Evolutionary conservation across 2,329 filamentous ascomycete species (phyloP), one percentile per base, ranked within the genome.

Genomic region (Alternaria solani): DNA sequence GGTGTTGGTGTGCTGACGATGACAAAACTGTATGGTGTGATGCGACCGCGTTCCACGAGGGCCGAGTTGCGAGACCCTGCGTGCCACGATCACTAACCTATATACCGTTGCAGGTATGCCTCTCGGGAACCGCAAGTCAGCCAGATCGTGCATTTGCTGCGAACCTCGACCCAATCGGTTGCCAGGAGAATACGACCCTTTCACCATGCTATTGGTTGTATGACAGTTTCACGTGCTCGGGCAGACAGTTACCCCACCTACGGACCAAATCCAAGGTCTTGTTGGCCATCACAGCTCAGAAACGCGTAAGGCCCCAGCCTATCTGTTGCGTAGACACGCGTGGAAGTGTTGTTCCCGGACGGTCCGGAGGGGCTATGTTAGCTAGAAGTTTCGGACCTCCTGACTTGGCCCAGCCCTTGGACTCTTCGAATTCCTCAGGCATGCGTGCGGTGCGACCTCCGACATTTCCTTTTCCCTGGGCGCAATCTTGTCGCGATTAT

Each of bases 281-380:
- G 54, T 49, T 61, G 58, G 58, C 44, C 23, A 23, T 23, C 20
- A 23, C 20, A 23, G 20, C 52, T 56, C 53, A 52, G 48, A 43
- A 61, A 61, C 48, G 48, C 58, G 58, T 61, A 57, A 61, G 18
- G 39, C 53, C 53, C 44, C 53, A 49, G 34, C 52, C 34, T 30
- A 14, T 32, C 32, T 39, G 51, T 28, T 36, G 26, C 42, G 46
- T 49, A 11, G 47, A 39, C 39, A 38, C 16, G 36, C 18, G 44
- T 30, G 26, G 16, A 30, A 30, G 51, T 43, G 48, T 20, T 28
- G 25, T 57, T n/a, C 30, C 42, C 54, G 36, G 34, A 25, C 30
- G 3, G 46, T 9, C 57, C n/a, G 44, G 25, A 26, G 52, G 38
- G 57, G 57, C 57, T 55, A 28, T 51, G 51, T 55, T 38, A 11